Conservation (phyloP, 352 stramenopile genomes). For the Phytophthora parvispora region DNA sequence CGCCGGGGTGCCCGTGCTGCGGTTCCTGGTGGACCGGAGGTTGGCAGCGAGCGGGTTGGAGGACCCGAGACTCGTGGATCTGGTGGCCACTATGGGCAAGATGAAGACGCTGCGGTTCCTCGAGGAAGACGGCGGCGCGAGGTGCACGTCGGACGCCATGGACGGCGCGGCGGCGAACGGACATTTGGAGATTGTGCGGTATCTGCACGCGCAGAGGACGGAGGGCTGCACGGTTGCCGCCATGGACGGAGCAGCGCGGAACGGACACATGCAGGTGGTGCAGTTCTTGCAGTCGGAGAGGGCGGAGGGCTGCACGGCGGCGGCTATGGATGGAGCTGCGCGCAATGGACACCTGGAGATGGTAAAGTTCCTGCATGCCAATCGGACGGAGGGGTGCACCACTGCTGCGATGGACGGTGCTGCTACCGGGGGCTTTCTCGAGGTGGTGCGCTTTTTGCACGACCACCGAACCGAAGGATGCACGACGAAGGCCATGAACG, state of each 20-base stretch:
- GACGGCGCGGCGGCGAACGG: constrained; percentile 47
- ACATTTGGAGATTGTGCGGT: constrained; percentile 45
- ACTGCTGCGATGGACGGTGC: constrained; percentile 47
- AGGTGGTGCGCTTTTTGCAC: constrained; percentile 45
- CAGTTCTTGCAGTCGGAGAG: constrained; percentile 37
- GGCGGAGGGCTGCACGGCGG: constrained; percentile 36
- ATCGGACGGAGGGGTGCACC: constrained; percentile 38
- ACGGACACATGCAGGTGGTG: constrained; percentile 46
- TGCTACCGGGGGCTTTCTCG: constrained; percentile 33
- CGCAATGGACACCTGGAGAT: constrained; percentile 30
- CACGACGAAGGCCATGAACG: constrained; percentile 46
- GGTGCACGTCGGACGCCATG: constrained; percentile 38
- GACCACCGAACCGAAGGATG: constrained; percentile 37
- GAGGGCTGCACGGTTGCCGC: constrained; percentile 47
- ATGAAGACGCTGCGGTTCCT: constrained; percentile 29
- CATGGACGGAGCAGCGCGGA: constrained; percentile 48
- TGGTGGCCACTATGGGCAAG: constrained; percentile 34
- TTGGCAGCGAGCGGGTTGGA: constrained; percentile 28
- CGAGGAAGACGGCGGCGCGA: not conserved
- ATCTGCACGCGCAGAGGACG: constrained; percentile 29
- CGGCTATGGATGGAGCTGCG: constrained; percentile 39
- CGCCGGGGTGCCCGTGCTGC: constrained; percentile 22
- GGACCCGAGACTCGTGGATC: constrained; percentile 33
- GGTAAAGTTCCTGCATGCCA: constrained; percentile 37
- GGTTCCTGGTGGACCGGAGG: constrained; percentile 14